Conservation (phyloP, 2,329 filamentous ascomycete species). For the Rosellinia necatrix region DNA sequence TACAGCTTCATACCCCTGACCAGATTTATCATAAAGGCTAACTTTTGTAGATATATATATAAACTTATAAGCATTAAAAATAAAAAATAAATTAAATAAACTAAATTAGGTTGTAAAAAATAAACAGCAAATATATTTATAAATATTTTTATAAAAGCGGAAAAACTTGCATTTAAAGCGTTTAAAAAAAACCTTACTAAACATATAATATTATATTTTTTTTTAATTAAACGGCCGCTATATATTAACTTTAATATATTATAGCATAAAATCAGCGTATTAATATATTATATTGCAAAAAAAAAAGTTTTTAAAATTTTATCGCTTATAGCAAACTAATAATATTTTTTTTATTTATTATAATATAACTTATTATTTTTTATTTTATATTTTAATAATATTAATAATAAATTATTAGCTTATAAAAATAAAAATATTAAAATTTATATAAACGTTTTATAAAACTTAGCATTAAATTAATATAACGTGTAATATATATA, state of each 20-base stretch:
- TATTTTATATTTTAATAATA: not conserved
- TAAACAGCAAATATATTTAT: slow-evolving; percentile 1
- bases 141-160: not conserved
- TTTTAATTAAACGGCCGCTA: not conserved
- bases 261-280: not conserved
- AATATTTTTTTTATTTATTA: not conserved
- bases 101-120: no score
- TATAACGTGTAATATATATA: not conserved
- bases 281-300: slow-evolving; percentile 13
- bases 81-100: not conserved
- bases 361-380: slow-evolving; percentile 3
- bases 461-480: slow-evolving; percentile 10
- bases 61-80: not conserved
- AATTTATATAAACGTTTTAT: slow-evolving; percentile 9
- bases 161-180: slow-evolving; percentile 1
- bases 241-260: slow-evolving; percentile 17
- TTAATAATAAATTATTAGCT: slow-evolving; percentile 7
- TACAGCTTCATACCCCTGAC: no score
- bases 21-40: no score
- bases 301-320: not conserved
- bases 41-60: no score
- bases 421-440: slow-evolving; percentile 10
- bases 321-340: not conserved
- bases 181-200: slow-evolving; percentile 4
- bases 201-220: no score